Percentiles rank a stretch among this genome's conserved stretches.
phyloP scores from a whole-genome alignment of 306 rosid genomes.

The Arachis hypogaea region DNA sequence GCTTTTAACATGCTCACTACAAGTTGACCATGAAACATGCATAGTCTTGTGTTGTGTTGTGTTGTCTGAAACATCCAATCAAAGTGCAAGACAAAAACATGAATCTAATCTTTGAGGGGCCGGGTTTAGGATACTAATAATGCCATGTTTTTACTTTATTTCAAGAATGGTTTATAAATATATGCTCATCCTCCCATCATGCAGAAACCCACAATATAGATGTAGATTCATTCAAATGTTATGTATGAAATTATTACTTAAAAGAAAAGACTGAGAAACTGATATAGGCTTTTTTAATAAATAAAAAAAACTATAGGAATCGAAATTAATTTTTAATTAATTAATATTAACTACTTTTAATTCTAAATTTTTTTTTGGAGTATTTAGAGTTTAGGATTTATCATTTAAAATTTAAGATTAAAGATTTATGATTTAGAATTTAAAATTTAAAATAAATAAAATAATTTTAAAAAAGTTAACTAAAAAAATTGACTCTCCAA shows the following conservation, averaged over 20 bases:
- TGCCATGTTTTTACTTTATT: background rate
- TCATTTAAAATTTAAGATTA: no score
- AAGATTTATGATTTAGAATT: no score
- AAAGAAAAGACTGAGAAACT: background rate
- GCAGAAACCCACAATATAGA: background rate
- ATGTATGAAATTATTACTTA: background rate
- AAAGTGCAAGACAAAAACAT: conserved; percentile 35
- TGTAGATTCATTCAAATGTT: background rate
- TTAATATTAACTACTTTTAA: no score
- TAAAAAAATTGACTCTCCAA: no score
- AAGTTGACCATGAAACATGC: conserved; percentile 63
- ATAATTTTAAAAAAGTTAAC: no score
- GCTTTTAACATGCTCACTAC: background rate
- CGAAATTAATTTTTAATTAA: no score
- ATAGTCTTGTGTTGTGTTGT: background rate
- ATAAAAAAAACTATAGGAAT: no score
- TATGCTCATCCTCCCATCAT: background rate
- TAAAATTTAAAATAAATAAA: no score
- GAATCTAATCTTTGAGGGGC: conserved; percentile 47
- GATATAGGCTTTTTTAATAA: no score
- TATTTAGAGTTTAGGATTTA: no score
- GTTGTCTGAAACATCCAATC: conserved; percentile 50
- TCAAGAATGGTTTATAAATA: background rate
- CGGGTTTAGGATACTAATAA: conserved; percentile 29
- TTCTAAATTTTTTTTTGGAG: no score